These are phyloP conservation scores for Cladosporium sp. DNA, from an alignment of 2,329 filamentous ascomycete genomes.

Conservation along the genomic window DNA sequence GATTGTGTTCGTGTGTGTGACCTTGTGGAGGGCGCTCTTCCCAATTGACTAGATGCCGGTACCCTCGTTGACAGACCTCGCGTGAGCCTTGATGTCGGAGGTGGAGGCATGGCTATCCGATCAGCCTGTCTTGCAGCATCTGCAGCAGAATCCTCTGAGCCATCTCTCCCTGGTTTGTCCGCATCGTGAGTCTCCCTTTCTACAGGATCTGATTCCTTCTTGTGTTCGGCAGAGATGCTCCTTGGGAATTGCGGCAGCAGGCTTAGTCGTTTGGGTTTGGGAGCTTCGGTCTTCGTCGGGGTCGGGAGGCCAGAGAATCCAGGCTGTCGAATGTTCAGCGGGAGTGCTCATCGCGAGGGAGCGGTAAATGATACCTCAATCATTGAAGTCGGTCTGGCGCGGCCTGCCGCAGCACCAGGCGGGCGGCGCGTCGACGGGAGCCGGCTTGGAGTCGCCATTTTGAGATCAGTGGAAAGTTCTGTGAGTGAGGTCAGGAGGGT, in stretches of 20 bases:
- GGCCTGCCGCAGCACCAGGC: conserved; percentile 21
- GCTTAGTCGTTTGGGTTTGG: conserved; percentile 33
- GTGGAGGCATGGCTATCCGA: conserved; percentile 33
- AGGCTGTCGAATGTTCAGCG: conserved; percentile 22
- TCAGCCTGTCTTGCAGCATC: conserved; percentile 20
- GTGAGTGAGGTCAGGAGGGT: background rate
- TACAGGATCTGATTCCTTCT: conserved; percentile 28
- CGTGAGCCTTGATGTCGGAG: conserved; percentile 24
- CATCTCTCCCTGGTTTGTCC: background rate
- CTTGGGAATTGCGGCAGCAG: conserved; percentile 34
- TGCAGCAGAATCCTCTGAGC: background rate
- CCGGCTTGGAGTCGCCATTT: conserved; percentile 24
- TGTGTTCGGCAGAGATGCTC: conserved; percentile 26
- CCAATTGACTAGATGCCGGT: conserved; percentile 18
- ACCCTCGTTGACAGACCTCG: conserved; percentile 22
- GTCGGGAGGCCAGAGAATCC: conserved; percentile 15
- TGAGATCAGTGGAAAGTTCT: background rate
- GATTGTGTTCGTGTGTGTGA: conserved; percentile 25
- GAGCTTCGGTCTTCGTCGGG: conserved; percentile 16
- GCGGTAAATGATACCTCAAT: conserved; percentile 31
- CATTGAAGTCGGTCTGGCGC: conserved; percentile 33
- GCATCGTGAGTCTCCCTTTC: conserved; percentile 14
- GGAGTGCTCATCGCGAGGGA: conserved; percentile 21
- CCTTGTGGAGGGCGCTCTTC: conserved; percentile 22
- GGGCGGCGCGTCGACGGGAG: conserved; percentile 30